These are phyloP conservation scores for Nitzschia palea DNA, from an alignment of 108 stramenopile genomes.

Conservation along the genomic window DNA sequence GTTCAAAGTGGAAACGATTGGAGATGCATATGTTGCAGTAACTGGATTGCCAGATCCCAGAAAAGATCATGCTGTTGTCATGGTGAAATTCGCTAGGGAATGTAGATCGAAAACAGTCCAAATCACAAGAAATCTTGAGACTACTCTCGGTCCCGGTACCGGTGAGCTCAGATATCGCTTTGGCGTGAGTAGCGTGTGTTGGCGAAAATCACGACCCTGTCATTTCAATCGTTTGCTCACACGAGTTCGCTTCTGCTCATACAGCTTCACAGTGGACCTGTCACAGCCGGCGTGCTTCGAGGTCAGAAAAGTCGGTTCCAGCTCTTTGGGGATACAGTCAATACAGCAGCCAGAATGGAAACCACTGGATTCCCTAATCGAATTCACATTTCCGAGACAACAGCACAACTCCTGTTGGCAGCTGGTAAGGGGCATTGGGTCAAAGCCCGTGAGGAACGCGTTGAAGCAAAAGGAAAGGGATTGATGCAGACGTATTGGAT, in stretches of 20 bases:
- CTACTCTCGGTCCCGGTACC: conserved; percentile 18
- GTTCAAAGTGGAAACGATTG: conserved; percentile 3
- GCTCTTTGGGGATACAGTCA: conserved; percentile 1
- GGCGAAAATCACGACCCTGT: too few relatives aligned
- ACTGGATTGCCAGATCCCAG: not conserved
- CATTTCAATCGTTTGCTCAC: too few relatives aligned
- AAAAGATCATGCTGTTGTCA: conserved; percentile 1
- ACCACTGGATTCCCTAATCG: not conserved
- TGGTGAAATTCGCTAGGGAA: not conserved
- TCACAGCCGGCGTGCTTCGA: not conserved
- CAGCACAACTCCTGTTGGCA: not conserved
- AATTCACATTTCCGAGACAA: not conserved
- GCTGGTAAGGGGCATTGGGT: conserved; percentile 1
- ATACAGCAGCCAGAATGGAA: not conserved
- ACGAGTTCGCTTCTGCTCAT: not conserved
- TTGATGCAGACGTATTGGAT: conserved; percentile 45
- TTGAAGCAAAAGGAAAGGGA: conserved; percentile 51
- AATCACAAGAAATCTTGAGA: conserved; percentile 11
- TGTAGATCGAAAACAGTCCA: not conserved
- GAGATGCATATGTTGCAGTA: not conserved
- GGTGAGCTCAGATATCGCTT: conserved; percentile 9
- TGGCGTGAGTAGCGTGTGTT: not conserved
- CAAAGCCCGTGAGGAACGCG: conserved; percentile 21
- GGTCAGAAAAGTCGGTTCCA: not conserved
- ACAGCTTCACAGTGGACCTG: conserved; percentile 13